phyloP scores from a whole-genome alignment of 441 rosid genomes.

The Viola pubescens region DNA sequence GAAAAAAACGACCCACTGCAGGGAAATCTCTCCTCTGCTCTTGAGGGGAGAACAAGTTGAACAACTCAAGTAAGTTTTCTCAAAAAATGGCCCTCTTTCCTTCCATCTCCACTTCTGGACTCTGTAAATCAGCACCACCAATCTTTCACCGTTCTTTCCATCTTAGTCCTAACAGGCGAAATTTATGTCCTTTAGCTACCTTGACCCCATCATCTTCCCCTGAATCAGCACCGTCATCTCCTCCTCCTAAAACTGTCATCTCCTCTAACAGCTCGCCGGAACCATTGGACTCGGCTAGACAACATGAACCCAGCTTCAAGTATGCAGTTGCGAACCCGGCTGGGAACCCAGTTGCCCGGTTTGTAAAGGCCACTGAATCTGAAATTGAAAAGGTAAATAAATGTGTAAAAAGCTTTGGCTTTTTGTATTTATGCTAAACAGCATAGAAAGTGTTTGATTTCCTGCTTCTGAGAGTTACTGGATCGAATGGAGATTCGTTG shows the following conservation, averaged over 20 bases:
- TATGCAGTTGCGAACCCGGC: conserved; percentile 25
- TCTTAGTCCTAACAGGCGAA: conserved; percentile 21
- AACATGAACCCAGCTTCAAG: conserved; percentile 34
- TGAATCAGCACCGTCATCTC: conserved; percentile 7
- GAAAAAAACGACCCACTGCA: too few species aligned
- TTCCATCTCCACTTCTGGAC: conserved; percentile 30
- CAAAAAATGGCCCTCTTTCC: conserved; percentile 37
- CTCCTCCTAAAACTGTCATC: conserved; percentile 9
- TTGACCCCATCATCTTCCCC: conserved; percentile 35
- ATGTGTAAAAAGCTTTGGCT: too few species aligned
- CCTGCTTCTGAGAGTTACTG: too few species aligned
- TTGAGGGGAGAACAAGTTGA: background rate
- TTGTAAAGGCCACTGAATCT: conserved; percentile 55
- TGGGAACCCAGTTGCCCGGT: conserved; percentile 29
- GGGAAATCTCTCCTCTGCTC: too few species aligned
- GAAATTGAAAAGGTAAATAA: conserved; percentile 52
- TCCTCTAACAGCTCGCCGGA: conserved; percentile 22
- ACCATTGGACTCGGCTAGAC: conserved; percentile 25
- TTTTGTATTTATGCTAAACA: background rate
- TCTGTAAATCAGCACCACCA: conserved; percentile 21
- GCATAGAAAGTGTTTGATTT: too few species aligned
- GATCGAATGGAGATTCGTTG: background rate
- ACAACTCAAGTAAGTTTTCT: background rate
- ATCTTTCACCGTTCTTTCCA: conserved; percentile 15
- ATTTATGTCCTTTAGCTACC: conserved; percentile 30